Evolutionary conservation across 2,329 filamentous ascomycete genomes (phyloP).

Genomic region (Cladosporium colombiae): DNA sequence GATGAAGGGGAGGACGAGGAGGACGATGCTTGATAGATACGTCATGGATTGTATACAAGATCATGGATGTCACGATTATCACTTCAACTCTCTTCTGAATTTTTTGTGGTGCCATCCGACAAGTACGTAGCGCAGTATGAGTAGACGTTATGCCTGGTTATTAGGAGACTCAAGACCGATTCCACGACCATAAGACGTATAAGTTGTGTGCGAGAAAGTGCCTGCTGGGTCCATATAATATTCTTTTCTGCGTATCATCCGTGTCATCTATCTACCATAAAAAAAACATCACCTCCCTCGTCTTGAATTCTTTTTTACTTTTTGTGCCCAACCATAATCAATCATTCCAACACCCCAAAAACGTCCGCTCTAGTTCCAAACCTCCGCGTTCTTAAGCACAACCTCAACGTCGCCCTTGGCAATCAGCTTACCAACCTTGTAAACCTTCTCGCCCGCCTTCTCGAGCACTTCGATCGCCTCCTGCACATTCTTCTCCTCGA

Average conservation of each 20-base stretch:
- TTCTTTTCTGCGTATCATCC: not conserved
- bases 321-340: not conserved
- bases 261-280: not conserved
- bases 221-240: not conserved
- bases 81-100: not conserved
- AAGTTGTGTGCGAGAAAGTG: not conserved
- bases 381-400: slow-evolving; percentile 61
- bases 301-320: not conserved
- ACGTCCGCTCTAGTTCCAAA: slow-evolving; percentile 37
- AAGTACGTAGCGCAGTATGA: not conserved
- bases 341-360: not conserved
- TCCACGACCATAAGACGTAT: not conserved
- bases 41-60: not conserved
- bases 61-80: not conserved
- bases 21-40: not conserved
- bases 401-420: slow-evolving; percentile 61
- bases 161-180: not conserved
- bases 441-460: slow-evolving; percentile 73
- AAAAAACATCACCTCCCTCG: not conserved
- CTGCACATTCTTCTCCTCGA: slow-evolving; percentile 64
- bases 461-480: slow-evolving; percentile 62
- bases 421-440: slow-evolving; percentile 71
- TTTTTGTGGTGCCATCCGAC: not conserved
- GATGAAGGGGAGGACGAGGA: slow-evolving; percentile 26
- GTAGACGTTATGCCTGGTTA: not conserved